Evolutionary conservation across 108 stramenopile genomes (phyloP).

Genomic region (Epipyxis sp.): DNA sequence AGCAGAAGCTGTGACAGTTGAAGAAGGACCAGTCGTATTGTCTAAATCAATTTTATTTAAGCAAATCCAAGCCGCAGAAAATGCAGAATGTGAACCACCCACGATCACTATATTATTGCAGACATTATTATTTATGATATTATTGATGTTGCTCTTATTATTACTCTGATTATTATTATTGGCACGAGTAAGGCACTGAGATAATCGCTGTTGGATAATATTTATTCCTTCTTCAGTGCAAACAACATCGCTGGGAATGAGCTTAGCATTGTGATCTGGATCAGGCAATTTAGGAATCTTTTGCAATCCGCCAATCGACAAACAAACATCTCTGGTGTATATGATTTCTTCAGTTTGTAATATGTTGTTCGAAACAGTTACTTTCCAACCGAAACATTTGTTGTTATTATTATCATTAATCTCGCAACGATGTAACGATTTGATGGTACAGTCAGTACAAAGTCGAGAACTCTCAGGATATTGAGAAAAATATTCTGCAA

Average conservation of each 20-base stretch:
- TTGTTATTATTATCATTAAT: too few relatives aligned
- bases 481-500: neutral
- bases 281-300: neutral
- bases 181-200: neutral
- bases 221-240: slow-evolving; percentile 1
- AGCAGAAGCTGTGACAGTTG: too few relatives aligned
- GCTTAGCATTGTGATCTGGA: too few relatives aligned
- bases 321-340: too few relatives aligned
- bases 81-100: slow-evolving; percentile 33
- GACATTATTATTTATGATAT: too few relatives aligned
- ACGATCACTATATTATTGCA: slow-evolving; percentile 24
- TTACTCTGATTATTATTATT: too few relatives aligned
- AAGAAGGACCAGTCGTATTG: too few relatives aligned
- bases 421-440: neutral
- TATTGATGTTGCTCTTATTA: too few relatives aligned
- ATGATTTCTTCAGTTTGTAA: neutral
- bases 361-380: neutral
- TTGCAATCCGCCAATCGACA: too few relatives aligned
- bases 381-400: neutral
- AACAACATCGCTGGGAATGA: too few relatives aligned
- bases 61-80: slow-evolving; percentile 31
- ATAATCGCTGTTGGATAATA: neutral
- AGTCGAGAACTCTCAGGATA: neutral
- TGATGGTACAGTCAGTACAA: neutral
- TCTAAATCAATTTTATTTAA: neutral